Evolutionary conservation across 805 yeast species (phyloP).

Genomic region (Schwanniomyces yamadae): DNA sequence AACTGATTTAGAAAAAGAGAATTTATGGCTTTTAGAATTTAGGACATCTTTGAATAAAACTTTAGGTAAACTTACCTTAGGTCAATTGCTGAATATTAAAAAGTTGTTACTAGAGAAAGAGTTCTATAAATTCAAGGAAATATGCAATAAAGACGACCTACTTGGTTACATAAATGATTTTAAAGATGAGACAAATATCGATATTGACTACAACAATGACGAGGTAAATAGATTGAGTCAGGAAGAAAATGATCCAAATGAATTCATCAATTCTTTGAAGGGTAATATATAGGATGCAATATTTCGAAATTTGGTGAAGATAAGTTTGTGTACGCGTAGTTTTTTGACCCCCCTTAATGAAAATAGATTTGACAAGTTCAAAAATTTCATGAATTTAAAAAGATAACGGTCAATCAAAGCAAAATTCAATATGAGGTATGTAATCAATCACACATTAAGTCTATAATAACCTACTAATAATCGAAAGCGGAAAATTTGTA

Average conservation of each 20-base stretch:
- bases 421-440: constrained; percentile 2
- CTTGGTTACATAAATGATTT: constrained; percentile 1
- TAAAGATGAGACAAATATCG: too few species aligned
- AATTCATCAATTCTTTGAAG: too few species aligned
- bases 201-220: too few species aligned
- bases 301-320: too few species aligned
- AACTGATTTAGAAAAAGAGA: constrained; percentile 4
- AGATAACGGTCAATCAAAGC: too few species aligned
- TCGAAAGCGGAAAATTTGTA: constrained; percentile 76
- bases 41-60: constrained; percentile 6
- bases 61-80: constrained; percentile 10
- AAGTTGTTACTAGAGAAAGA: constrained; percentile 7
- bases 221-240: too few species aligned
- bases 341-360: too few species aligned
- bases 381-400: too few species aligned
- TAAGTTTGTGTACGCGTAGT: too few species aligned
- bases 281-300: too few species aligned
- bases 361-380: too few species aligned
- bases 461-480: background rate
- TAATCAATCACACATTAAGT: background rate
- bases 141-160: constrained; percentile 13
- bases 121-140: constrained; percentile 10
- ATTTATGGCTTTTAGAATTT: constrained; percentile 10
- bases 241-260: too few species aligned
- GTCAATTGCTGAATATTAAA: constrained; percentile 11